These are phyloP conservation scores for Mediolabrus comicus DNA, from an alignment of 108 stramenopile species.

Conservation along the genomic window DNA sequence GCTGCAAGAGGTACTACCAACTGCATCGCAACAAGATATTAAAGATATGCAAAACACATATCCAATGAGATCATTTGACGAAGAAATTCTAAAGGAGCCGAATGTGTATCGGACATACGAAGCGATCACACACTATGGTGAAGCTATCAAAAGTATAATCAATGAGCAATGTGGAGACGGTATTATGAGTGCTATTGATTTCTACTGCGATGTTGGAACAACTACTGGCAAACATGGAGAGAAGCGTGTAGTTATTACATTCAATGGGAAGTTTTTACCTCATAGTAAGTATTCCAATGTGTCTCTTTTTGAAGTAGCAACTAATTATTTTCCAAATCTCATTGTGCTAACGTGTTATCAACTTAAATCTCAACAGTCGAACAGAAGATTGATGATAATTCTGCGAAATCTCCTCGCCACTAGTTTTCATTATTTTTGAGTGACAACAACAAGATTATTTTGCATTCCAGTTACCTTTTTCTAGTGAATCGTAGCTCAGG, in stretches of 20 bases:
- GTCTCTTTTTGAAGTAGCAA: too few relatives aligned
- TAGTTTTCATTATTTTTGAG: background rate
- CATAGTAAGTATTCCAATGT: too few relatives aligned
- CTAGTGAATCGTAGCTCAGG: too few relatives aligned
- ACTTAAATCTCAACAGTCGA: too few relatives aligned
- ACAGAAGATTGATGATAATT: constrained; percentile 54
- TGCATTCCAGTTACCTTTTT: too few relatives aligned
- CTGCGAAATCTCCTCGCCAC: constrained; percentile 55
- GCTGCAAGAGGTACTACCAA: constrained; percentile 58
- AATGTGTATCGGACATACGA: constrained; percentile 74
- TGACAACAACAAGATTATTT: background rate
- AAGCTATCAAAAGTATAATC: constrained; percentile 66
- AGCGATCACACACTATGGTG: constrained; percentile 70
- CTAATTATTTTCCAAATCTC: too few relatives aligned
- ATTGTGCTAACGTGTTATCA: too few relatives aligned
- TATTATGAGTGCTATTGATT: constrained; percentile 81
- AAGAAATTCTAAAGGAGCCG: constrained; percentile 65
- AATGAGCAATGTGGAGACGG: constrained; percentile 82
- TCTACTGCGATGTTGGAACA: constrained; percentile 69
- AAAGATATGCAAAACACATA: constrained; percentile 53
- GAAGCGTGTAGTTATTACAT: constrained; percentile 74
- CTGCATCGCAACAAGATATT: constrained; percentile 37
- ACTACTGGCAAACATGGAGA: constrained; percentile 70
- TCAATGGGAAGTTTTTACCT: constrained; percentile 82
- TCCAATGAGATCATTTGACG: constrained; percentile 58